phyloP scores from a whole-genome alignment of 78 protist species.

The Speleostelium caveatum region DNA sequence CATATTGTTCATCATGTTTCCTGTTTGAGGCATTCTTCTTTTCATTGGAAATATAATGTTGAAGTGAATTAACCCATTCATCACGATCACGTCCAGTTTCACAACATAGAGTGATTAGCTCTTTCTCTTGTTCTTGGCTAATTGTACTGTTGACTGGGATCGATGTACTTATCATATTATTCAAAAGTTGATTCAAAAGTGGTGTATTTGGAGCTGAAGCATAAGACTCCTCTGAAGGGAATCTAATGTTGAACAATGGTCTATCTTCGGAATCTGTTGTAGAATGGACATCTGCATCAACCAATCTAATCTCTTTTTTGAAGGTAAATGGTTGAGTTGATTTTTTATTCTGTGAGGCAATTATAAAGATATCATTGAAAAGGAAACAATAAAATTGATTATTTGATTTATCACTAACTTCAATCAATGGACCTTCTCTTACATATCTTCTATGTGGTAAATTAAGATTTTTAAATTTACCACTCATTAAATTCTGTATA shows the following conservation, averaged over 20 bases:
- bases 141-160: background rate
- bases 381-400: constrained; percentile 50
- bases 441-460: constrained; percentile 75
- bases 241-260: constrained; percentile 46
- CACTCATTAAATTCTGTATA: constrained; percentile 34
- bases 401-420: background rate
- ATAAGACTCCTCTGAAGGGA: background rate
- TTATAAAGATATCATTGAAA: constrained; percentile 49
- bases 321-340: constrained; percentile 8
- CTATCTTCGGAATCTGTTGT: constrained; percentile 27
- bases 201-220: constrained; percentile 1
- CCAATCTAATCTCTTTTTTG: constrained; percentile 21
- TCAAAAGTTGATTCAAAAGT: background rate
- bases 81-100: constrained; percentile 52
- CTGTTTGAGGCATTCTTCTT: background rate
- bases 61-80: constrained; percentile 36
- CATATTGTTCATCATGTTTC: background rate
- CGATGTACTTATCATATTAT: background rate
- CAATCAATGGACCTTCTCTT: constrained; percentile 36
- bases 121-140: background rate
- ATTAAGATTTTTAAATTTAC: constrained; percentile 62
- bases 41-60: background rate
- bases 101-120: background rate
- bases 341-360: constrained; percentile 8
- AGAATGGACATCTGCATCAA: constrained; percentile 9